Evolutionary conservation across 164 flowering plant species (phyloP), one percentile per base, ranked within the genome.

Genomic region (Cinnamomum chago): DNA sequence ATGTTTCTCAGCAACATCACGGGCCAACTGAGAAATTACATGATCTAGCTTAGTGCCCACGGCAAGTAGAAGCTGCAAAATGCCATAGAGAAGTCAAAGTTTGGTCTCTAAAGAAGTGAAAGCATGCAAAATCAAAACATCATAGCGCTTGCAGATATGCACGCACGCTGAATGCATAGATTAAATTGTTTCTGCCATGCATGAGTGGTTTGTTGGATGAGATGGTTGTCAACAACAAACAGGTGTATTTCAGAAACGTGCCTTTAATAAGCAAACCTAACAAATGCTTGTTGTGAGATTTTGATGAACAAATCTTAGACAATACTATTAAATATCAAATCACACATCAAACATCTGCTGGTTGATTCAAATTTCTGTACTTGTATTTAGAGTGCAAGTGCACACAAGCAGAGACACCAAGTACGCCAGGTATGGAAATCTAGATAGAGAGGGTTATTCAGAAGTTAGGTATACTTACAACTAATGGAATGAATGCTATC

Each of bases 11-110:
- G 73, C 83, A 23, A 84, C 83, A 15, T 88, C 98, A 62, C 82
- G 79, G 6, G 92, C 96, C 70, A 90, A 72, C 50, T 84, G 80
- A 11, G 83, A 73, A 17, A 91, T 93, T 6, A 93, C 73, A 76
- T 93, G 91, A 67, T 91, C 93, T 40, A 93, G 80, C 79, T 93
- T 90, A 6, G 98, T 76, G 0, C 94, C 97, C 75, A 93, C 94
- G 30, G 85, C 80, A 67, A 93, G 85, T 68, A 92, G 81, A 74
- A 92, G 89, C 97, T 92, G 84, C 73, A 70, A 62, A 68, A 68
- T 7, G 5, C 24, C 30, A 10, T 9, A 67, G 40, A 30, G 23
- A 15, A 20, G 69, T 67, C 40, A 67, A 27, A 67, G 0, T 67
- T 28, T 35, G 28, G 40, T 24, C 20, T 30, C 40, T 18, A 25